A percentile compares a stretch with the other conserved stretches of the same genome.
These are phyloP conservation scores for Cruciata laevipes DNA, from an alignment of 257 asterid species.

Conservation along the genomic window DNA sequence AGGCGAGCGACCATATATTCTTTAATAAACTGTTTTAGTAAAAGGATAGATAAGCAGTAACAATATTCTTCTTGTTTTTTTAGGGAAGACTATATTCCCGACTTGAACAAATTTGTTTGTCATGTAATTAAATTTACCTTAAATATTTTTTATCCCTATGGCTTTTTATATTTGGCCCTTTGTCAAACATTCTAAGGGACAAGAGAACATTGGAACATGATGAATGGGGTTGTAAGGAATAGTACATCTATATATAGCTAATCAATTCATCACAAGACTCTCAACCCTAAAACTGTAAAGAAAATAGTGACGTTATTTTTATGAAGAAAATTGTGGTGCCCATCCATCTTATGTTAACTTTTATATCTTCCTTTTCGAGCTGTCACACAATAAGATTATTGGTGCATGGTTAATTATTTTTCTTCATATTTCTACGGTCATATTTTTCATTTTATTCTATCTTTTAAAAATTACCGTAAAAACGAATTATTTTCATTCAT, in stretches of 20 bases:
- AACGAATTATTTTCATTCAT: too few relatives aligned
- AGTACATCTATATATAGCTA: neutral
- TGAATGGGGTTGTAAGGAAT: neutral
- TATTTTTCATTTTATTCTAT: too few relatives aligned
- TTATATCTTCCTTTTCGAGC: neutral
- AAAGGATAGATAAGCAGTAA: neutral
- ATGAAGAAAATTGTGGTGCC: neutral
- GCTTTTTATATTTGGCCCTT: neutral
- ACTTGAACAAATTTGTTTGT: too few relatives aligned
- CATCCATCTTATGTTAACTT: too few relatives aligned
- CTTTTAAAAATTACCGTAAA: too few relatives aligned
- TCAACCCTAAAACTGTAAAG: neutral
- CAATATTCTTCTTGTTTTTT: neutral
- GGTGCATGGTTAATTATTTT: too few relatives aligned
- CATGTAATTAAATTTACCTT: neutral
- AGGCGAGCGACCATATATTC: too few relatives aligned
- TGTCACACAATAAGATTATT: neutral
- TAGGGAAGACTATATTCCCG: too few relatives aligned
- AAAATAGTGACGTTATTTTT: constrained; percentile 8
- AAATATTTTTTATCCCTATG: too few relatives aligned
- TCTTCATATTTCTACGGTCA: too few relatives aligned
- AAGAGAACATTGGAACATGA: constrained; percentile 6
- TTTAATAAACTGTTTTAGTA: too few relatives aligned
- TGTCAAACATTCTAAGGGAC: constrained; percentile 4
- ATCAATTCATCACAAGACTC: neutral